phyloP scores from a whole-genome alignment of 805 yeast species.

The Lachancea nothofagi region DNA sequence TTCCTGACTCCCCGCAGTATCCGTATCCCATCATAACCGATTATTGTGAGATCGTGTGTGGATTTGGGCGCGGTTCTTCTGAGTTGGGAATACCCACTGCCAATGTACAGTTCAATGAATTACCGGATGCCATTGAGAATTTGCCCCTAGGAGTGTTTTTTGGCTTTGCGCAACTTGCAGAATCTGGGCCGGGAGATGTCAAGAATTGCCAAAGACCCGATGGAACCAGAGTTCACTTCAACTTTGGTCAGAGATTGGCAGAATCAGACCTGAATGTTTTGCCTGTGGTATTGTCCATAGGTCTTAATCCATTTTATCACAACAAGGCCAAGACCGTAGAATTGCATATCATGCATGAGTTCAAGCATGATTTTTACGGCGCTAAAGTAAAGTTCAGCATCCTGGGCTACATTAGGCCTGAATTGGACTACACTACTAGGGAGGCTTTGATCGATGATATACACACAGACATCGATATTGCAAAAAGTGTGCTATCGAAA shows the following conservation, averaged over 20 bases:
- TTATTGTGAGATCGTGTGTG: conserved; percentile 54
- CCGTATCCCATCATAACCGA: conserved; percentile 47
- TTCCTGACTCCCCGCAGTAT: conserved; percentile 39
- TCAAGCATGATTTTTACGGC: conserved; percentile 70
- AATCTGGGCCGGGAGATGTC: conserved; percentile 5
- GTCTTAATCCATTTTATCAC: conserved; percentile 89
- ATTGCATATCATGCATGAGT: conserved; percentile 76
- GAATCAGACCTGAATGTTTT: conserved; percentile 39
- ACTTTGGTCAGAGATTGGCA: conserved; percentile 50
- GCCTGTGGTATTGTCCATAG: conserved; percentile 94
- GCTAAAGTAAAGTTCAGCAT: conserved; percentile 63
- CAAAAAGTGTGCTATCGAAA: conserved; percentile 41
- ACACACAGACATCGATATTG: conserved; percentile 67
- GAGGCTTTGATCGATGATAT: conserved; percentile 87
- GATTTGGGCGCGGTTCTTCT: conserved; percentile 93
- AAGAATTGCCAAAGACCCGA: conserved; percentile 31
- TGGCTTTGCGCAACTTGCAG: conserved; percentile 57
- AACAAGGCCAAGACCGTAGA: conserved; percentile 81
- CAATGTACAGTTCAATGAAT: conserved; percentile 59
- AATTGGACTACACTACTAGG: conserved; percentile 72
- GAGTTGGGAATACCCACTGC: conserved; percentile 96
- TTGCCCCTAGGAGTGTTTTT: conserved; percentile 81
- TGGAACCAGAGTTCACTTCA: conserved; percentile 46
- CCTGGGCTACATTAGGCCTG: conserved; percentile 89
- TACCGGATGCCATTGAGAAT: conserved; percentile 37